Base-by-base conservation (phyloP, 2,329 filamentous ascomycete genomes). In the Celoporthe dispersa region DNA sequence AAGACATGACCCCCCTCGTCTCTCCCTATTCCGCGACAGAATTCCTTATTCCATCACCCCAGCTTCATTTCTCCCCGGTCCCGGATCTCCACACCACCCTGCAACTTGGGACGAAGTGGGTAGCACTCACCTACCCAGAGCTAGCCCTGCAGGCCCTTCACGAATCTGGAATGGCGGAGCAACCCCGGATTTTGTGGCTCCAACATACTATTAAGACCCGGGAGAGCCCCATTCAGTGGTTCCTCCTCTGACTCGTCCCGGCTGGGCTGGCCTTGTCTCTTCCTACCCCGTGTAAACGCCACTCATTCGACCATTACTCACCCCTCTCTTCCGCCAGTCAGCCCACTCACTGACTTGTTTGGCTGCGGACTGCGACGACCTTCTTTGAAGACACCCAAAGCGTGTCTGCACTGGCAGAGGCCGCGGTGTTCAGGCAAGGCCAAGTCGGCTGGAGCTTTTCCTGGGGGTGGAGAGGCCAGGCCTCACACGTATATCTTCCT, bases 101-200 rank as follows among this genome's bases (percentile, higher is more conserved):
- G 51, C n/a, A 12, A 55, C 44, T 37, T 44, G 63, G 37, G 63
- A 28, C 48, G 53, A 14, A 59, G 35, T 41, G 37, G 68, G 60
- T 63, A 66, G 67, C n/a, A 37, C 8, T 64, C 53, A 33, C 41
- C 44, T 61, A 39, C 70, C 63, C 59, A 60, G 25, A 16, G 25
- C 41, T 41, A 60, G 22, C 53, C 55, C 53, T 71, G 63, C 37
- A 60, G 51, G 41, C 35, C 64, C 55, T 53, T 67, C 63, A 64
- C 67, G 31, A 61, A 70, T 62, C 41, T 55, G 53, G 70, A 16
- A 53, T 71, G 68, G 62, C 68, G 51, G 41, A 62, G 41, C 62
- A 65, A 70, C 70, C 70, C 68, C 70, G 70, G 70, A 71, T 67
- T 71, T 71, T 70, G 39, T 63, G 62, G 44, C 66, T 70, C 66